phyloP scores from a whole-genome alignment of 352 stramenopile species.

The Pythium coloratum region DNA sequence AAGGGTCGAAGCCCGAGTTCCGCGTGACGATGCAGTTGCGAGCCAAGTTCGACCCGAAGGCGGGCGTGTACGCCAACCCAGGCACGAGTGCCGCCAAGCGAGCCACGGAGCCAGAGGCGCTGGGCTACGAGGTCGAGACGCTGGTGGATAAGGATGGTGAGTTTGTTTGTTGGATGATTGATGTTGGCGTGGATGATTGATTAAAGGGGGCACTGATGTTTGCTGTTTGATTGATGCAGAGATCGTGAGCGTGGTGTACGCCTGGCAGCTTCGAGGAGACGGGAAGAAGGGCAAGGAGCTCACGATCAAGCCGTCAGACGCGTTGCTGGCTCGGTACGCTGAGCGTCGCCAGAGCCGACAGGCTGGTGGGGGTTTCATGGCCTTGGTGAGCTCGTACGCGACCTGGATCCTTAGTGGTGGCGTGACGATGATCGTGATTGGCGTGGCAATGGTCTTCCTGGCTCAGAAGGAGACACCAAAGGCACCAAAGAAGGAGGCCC shows the following conservation, averaged over 20 bases:
- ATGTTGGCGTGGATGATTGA: neutral
- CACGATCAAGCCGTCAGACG: constrained; percentile 43
- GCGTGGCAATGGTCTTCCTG: constrained; percentile 36
- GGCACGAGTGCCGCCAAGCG: constrained; percentile 35
- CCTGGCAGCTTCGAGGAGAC: constrained; percentile 51
- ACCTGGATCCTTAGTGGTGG: constrained; percentile 51
- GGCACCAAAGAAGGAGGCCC: constrained; percentile 32
- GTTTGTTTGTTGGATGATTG: neutral
- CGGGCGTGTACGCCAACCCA: constrained; percentile 20
- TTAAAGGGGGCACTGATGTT: neutral
- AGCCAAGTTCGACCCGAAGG: constrained; percentile 23
- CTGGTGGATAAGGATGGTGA: constrained; percentile 34
- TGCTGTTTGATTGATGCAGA: constrained; percentile 29
- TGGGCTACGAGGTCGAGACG: constrained; percentile 36
- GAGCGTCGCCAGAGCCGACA: constrained; percentile 27
- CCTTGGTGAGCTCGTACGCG: constrained; percentile 16
- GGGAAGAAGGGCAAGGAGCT: constrained; percentile 37
- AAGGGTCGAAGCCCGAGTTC: constrained; percentile 36
- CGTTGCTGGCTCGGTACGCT: constrained; percentile 35
- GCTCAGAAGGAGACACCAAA: constrained; percentile 10
- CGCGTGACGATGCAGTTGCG: constrained; percentile 55
- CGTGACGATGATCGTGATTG: constrained; percentile 45
- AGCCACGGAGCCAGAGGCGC: constrained; percentile 12
- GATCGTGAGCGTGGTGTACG: constrained; percentile 52
- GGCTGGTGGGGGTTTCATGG: neutral